These are phyloP conservation scores for Penicillium expansum DNA, from an alignment of 2,329 filamentous ascomycete genomes.

Conservation along the genomic window DNA sequence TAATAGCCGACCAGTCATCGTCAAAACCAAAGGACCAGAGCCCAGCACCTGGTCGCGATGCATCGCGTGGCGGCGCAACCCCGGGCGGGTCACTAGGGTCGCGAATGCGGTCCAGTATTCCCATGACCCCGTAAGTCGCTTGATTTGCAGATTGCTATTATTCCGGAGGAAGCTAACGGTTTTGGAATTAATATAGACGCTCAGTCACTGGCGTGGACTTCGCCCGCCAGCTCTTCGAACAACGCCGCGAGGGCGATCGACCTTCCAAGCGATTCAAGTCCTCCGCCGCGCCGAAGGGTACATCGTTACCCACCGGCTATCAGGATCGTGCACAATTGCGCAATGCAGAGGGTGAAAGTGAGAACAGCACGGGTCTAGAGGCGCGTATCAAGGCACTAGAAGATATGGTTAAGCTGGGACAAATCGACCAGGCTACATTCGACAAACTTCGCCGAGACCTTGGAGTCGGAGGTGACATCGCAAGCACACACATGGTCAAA, in stretches of 20 bases:
- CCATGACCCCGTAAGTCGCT: slow-evolving; percentile 80
- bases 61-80: slow-evolving; percentile 46
- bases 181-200: slow-evolving; percentile 51
- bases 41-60: slow-evolving; percentile 20
- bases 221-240: slow-evolving; percentile 77
- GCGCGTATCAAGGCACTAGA: slow-evolving; percentile 74
- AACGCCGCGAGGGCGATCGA: slow-evolving; percentile 54
- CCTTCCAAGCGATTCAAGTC: slow-evolving; percentile 73
- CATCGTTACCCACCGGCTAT: slow-evolving; percentile 76
- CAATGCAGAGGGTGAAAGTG: slow-evolving; percentile 53
- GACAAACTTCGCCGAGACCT: slow-evolving; percentile 72
- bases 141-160: neutral
- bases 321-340: slow-evolving; percentile 73
- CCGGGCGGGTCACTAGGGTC: slow-evolving; percentile 65
- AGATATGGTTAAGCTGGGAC: slow-evolving; percentile 74
- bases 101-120: slow-evolving; percentile 74
- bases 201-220: slow-evolving; percentile 69
- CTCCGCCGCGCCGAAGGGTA: slow-evolving; percentile 73
- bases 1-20: slow-evolving; percentile 59
- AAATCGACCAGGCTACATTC: slow-evolving; percentile 79
- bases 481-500: slow-evolving; percentile 83
- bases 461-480: slow-evolving; percentile 71
- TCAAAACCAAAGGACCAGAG: slow-evolving; percentile 17
- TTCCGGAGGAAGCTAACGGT: neutral
- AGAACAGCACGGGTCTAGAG: slow-evolving; percentile 54